phyloP scores from a whole-genome alignment of 108 stramenopile species.

The Nannochloropsis oceanica region DNA sequence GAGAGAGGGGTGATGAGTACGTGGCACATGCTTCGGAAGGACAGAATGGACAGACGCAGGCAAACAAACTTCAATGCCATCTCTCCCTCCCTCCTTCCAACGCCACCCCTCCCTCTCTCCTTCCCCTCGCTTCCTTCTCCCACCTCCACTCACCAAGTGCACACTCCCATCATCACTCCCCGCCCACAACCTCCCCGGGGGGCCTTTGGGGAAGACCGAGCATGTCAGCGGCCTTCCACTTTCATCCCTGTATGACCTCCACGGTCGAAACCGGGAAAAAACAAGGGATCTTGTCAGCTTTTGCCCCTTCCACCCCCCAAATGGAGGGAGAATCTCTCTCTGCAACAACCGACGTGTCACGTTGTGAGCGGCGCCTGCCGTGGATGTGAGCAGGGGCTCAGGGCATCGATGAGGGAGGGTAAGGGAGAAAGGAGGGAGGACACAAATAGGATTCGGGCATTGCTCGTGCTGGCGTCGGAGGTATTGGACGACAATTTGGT shows the following conservation, averaged over 20 bases:
- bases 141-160: neutral
- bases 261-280: conserved; percentile 8
- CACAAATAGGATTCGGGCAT: conserved; percentile 15
- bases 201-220: neutral
- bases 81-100: too few relatives aligned
- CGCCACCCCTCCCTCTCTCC: too few relatives aligned
- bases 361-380: neutral
- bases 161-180: conserved; percentile 6
- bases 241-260: neutral
- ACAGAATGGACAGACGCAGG: too few relatives aligned
- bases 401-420: conserved; percentile 15
- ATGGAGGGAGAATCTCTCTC: neutral
- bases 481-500: conserved; percentile 7
- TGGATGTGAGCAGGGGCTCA: neutral
- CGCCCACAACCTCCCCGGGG: conserved; percentile 3
- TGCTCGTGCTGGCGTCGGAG: conserved; percentile 19
- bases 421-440: conserved; percentile 9
- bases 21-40: too few relatives aligned
- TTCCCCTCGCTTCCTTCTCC: too few relatives aligned
- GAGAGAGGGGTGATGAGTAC: too few relatives aligned
- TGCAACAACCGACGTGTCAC: neutral
- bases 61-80: too few relatives aligned
- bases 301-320: conserved; percentile 5
- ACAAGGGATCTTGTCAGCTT: conserved; percentile 5
- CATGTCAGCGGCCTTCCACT: neutral